Base-by-base conservation (phyloP, 805 yeast species). In the Cyberlindnera euphorbiiphila region DNA sequence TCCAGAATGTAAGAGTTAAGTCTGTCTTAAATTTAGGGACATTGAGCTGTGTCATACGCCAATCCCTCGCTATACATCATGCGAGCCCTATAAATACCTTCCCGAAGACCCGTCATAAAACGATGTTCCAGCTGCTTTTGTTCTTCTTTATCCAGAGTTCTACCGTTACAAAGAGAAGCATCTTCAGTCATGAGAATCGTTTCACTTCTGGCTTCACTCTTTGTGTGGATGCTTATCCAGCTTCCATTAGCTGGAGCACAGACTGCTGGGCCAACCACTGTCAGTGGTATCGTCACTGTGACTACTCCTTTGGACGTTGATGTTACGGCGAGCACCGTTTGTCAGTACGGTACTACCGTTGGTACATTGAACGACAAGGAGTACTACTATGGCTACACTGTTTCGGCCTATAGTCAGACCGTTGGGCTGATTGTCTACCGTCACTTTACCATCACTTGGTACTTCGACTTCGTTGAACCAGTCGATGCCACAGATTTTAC, bases 271-370 rank as follows among this genome's bases (percentile, higher is more conserved):
- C 17, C 21, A 7, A 5, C 32, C 4, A 6, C 18, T 14, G 32
- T 21, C 9, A 13, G 19, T n/a, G 32, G 32, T 9, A 18, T 29
- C 10, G 5, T 14, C 3, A 37, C 41, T 4, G 41, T 32, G 4
- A 32, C 41, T 10, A 26, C 36, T 18, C 13, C 27, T 4, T 18
- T 37, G 9, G 20, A 10, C 4, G 19, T 25, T 9, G 29, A 17
- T 11, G 23, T 24, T 9, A 22, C 35, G 9, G 27, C 22, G 13
- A 18, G 25, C 5, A 23, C 27, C 4, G 12, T 29, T 18, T 34
- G 36, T 39, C 39, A 25, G 3, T 28, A 28, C 15, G 27, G 27
- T 16, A 26, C 42, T 11, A 20, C 15, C n/a, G 27, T 29, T n/a
- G 34, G 33, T 26, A 23, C 29, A 10, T 18, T 37, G 24, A 26